These are phyloP conservation scores for Abortiporus biennis DNA, from an alignment of 1,284 basidiomycete genomes.

Conservation along the genomic window DNA sequence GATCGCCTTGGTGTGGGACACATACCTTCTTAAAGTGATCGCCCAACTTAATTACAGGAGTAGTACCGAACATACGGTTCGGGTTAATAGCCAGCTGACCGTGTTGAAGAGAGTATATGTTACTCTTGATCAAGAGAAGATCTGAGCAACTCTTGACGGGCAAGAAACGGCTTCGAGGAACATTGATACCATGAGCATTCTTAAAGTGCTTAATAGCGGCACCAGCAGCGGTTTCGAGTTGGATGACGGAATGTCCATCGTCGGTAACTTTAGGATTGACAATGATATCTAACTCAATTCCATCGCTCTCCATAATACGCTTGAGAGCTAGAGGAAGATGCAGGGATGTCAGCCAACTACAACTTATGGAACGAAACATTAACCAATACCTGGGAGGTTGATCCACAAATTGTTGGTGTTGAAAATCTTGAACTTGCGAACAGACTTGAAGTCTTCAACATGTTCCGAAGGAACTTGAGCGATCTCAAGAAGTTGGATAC, in stretches of 20 bases:
- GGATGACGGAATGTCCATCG: constrained; percentile 81
- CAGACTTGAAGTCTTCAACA: constrained; percentile 96
- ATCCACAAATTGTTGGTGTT: constrained; percentile 99
- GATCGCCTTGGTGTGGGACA: too few species aligned
- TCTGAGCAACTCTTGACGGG: constrained; percentile 93
- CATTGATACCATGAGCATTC: constrained; percentile 95
- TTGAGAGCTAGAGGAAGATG: constrained; percentile 70
- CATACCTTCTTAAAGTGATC: constrained; percentile 79
- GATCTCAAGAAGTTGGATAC: constrained; percentile 92
- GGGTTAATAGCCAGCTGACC: constrained; percentile 92
- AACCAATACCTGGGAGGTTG: constrained; percentile 68
- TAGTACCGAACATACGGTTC: constrained; percentile 87
- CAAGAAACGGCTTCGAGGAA: constrained; percentile 95
- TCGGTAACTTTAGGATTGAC: constrained; percentile 93
- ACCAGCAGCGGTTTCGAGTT: constrained; percentile 95
- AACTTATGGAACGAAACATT: constrained; percentile 6
- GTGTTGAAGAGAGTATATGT: constrained; percentile 94
- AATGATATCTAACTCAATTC: constrained; percentile 90
- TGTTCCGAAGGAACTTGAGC: constrained; percentile 98
- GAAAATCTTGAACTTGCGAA: constrained; percentile 94
- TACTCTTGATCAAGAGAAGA: constrained; percentile 92
- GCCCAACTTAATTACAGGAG: constrained; percentile 96
- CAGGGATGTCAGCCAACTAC: constrained; percentile 30
- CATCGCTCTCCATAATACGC: constrained; percentile 88
- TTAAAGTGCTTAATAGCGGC: constrained; percentile 98